Percentiles rank a stretch among this genome's conserved stretches.
Conservation (phyloP, 2,329 filamentous ascomycete genomes). For the Aspergillus calidoustus region DNA sequence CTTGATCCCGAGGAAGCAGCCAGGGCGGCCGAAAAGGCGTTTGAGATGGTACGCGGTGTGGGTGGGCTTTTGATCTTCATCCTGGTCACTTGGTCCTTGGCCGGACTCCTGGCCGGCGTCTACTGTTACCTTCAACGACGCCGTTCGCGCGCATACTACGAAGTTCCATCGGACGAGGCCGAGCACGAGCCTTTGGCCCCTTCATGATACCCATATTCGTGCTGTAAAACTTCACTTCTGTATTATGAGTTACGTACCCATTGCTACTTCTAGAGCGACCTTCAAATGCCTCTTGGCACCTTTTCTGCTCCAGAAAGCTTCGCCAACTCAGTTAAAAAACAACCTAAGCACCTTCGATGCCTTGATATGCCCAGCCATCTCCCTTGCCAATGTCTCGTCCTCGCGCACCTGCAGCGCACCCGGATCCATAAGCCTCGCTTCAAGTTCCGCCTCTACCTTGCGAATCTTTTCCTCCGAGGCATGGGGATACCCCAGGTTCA, state of each 20-base stretch:
- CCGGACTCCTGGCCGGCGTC: slow-evolving; percentile 29
- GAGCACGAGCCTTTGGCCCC: slow-evolving; percentile 30
- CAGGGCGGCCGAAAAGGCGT: slow-evolving; percentile 35
- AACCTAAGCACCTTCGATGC: slow-evolving; percentile 23
- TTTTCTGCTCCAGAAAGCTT: background rate
- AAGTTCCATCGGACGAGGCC: slow-evolving; percentile 32
- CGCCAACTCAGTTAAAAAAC: slow-evolving; percentile 4
- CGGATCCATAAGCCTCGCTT: slow-evolving; percentile 26
- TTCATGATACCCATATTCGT: background rate
- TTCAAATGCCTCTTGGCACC: background rate
- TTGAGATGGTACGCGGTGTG: slow-evolving; percentile 36
- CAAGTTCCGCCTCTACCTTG: slow-evolving; percentile 22
- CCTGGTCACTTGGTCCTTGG: slow-evolving; percentile 28
- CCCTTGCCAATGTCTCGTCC: slow-evolving; percentile 22
- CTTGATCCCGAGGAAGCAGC: slow-evolving; percentile 31
- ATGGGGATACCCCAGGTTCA: slow-evolving; percentile 14
- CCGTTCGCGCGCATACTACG: slow-evolving; percentile 32
- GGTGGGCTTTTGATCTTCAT: slow-evolving; percentile 37
- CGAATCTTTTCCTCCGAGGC: slow-evolving; percentile 17
- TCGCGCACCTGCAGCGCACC: slow-evolving; percentile 23
- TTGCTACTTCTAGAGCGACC: slow-evolving; percentile 5
- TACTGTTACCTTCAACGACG: slow-evolving; percentile 29
- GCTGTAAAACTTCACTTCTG: background rate
- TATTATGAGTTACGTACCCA: slow-evolving; percentile 13
- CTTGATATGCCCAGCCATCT: slow-evolving; percentile 20